phyloP scores from a whole-genome alignment of 1,139 yeast genomes.

The Hemisphaericaspora subhashii region DNA sequence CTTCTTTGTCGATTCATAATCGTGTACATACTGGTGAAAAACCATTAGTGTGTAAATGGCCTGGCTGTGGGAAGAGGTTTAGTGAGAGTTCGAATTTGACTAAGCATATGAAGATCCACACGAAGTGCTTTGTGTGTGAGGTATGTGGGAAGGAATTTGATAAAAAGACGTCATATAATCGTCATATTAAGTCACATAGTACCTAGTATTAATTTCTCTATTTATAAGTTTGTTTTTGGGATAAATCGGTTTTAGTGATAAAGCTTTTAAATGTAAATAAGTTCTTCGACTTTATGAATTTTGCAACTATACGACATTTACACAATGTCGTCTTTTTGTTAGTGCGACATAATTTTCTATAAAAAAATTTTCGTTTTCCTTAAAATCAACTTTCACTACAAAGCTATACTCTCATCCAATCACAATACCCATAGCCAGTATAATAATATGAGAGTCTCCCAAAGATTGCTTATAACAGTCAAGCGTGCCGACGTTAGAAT shows the following conservation, averaged over 20 bases:
- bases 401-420: background rate
- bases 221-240: too few relatives aligned
- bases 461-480: conserved; percentile 6
- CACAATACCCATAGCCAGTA: conserved; percentile 15
- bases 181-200: conserved; percentile 37
- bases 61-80: conserved; percentile 81
- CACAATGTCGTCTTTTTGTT: background rate
- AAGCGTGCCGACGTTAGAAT: background rate
- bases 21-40: conserved; percentile 64
- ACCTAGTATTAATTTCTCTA: too few relatives aligned
- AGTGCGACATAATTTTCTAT: background rate
- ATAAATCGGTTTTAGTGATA: background rate
- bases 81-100: conserved; percentile 87
- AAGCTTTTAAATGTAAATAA: background rate
- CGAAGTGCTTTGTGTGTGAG: conserved; percentile 49
- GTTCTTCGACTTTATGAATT: too few relatives aligned
- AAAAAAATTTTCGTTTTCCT: conserved; percentile 2
- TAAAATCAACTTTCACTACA: background rate
- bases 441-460: conserved; percentile 22
- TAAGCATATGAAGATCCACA: conserved; percentile 79
- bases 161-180: conserved; percentile 36
- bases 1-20: conserved; percentile 54
- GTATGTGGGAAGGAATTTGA: conserved; percentile 54
- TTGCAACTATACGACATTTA: conserved; percentile 14
- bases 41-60: conserved; percentile 76